Evolutionary conservation across 2,329 filamentous ascomycete species (phyloP), one percentile per base, ranked within the genome.

Genomic region (Aspergillus thermomutatus): DNA sequence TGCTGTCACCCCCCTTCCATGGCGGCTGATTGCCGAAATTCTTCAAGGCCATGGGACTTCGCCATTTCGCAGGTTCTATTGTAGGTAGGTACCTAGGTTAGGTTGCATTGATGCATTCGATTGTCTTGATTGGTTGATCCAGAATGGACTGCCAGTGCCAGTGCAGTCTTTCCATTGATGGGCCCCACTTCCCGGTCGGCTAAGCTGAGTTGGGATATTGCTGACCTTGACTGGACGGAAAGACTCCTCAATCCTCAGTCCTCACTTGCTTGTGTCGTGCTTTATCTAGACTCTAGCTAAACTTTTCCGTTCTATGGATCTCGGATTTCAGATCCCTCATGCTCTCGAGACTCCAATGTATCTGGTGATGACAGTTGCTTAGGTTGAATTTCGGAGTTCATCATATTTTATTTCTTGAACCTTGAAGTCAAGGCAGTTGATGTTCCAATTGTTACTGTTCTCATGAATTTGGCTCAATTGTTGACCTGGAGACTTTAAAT

Each of bases 151-250:
- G 56, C 28, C 56, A 45, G 47, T 45, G n/a, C n/a, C n/a, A n/a
- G n/a, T n/a, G n/a, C n/a, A n/a, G n/a, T 48, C 49, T 51, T 46
- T 57, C 34, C 40, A 40, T 54, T 59, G 50, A 37, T 61, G 57
- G 56, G 57, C 52, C 59, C 59, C 59, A 61, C 59, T 59, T 59
- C 52, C 59, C 59, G 59, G 57, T 25, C 59, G 54, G 49, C 59
- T 52, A 59, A 59, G 54, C 59, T 60, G 37, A 27, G 5, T 45
- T 48, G n/a, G 46, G 31, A 27, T 10, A 10, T 6, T 49, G 17
- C 25, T 26, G n/a, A n/a, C 11, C 47, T 27, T 14, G n/a, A 48
- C 48, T 50, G 41, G 49, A 48, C 50, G 41, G 49, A 48, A 11
- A 26, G 23, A 48, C 9, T n/a, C n/a, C n/a, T n/a, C n/a, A n/a